Conservation (phyloP, 2,329 filamentous ascomycete species). For the Thermoascus crustaceus region DNA sequence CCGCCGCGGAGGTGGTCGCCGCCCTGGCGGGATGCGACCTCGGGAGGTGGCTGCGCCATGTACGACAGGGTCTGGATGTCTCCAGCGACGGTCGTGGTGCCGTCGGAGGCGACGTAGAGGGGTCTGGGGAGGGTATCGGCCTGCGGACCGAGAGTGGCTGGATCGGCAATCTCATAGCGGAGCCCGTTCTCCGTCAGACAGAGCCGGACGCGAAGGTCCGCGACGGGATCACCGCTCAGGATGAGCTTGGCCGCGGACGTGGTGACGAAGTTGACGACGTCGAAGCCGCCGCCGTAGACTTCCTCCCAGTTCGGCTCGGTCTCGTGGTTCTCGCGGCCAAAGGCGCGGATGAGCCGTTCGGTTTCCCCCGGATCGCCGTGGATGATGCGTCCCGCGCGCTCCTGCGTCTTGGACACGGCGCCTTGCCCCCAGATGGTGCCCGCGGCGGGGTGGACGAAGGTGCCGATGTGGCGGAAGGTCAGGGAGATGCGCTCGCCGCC, state of each 20-base stretch:
- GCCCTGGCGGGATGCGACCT: slow-evolving; percentile 16
- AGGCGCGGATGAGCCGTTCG: slow-evolving; percentile 61
- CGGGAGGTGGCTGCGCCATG: slow-evolving; percentile 17
- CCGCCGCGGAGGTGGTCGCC: slow-evolving; percentile 22
- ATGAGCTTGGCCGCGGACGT: slow-evolving; percentile 23
- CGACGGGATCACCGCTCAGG: slow-evolving; percentile 23
- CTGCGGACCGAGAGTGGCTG: neutral
- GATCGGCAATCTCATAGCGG: slow-evolving; percentile 20
- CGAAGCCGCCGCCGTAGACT: slow-evolving; percentile 71
- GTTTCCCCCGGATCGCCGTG: slow-evolving; percentile 62
- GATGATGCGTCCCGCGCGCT: slow-evolving; percentile 54
- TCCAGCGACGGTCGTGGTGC: slow-evolving; percentile 18
- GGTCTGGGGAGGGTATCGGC: slow-evolving; percentile 9
- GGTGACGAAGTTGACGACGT: slow-evolving; percentile 54
- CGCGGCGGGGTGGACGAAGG: slow-evolving; percentile 62
- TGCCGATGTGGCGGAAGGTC: slow-evolving; percentile 84
- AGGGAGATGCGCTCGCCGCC: slow-evolving; percentile 75
- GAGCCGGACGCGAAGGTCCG: slow-evolving; percentile 32
- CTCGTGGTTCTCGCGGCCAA: slow-evolving; percentile 75
- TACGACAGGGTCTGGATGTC: slow-evolving; percentile 25
- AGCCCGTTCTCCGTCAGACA: slow-evolving; percentile 32
- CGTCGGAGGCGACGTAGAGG: slow-evolving; percentile 22
- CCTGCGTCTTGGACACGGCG: slow-evolving; percentile 59
- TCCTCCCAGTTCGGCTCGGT: slow-evolving; percentile 63
- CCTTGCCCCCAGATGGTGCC: slow-evolving; percentile 85